Evolutionary conservation across 768 basidiomycete species (phyloP), one percentile per base, ranked within the genome.

Genomic region (Lactifluus rugatus): DNA sequence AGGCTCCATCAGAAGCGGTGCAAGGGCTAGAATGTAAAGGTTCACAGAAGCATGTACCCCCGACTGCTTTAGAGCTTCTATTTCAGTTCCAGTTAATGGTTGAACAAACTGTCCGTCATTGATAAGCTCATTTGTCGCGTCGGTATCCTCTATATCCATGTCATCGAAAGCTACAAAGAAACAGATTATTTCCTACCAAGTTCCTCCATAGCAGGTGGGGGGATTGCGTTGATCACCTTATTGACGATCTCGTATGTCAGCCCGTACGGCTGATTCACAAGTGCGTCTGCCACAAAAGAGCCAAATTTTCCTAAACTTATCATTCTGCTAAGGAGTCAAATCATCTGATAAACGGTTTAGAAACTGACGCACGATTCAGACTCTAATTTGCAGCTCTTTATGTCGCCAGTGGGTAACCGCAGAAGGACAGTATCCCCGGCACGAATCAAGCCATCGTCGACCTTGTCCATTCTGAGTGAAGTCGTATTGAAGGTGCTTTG

Each of bases 61-160:
- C 48, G 90, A 81, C 52, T 84, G 80, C 67, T 94, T 91, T 58
- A 97, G 71, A 7, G 79, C 76, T 66, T 87, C 81, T 50, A 99
- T 97, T 68, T 97, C 95, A 42, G 81, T 82, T 26, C 82, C 70
- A 2, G 89, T 89, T 58, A 97, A 72, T 28, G 90, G 87, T 63
- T 95, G 91, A 0, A 93, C 87, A 53, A 83, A 81, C 66, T 84
- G 79, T 2, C 84, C 87, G 61, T 95, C 93, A 65, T 89, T 87
- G 23, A 99, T 99, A 3, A 93, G 78, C 67, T 99, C 93, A 66
- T 99, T 99, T 3, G 93, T 99, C 1, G 94, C 95, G 52, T 89
- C 87, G 13, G 94, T 97, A 66, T 97, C 95, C 83, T 94, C 95
- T 95, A 65, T 17, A 17, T 6, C 60, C 14, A 52, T 19, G 55